phyloP scores from a whole-genome alignment of 495 filamentous ascomycete species.

The Talaromyces proteolyticus region DNA sequence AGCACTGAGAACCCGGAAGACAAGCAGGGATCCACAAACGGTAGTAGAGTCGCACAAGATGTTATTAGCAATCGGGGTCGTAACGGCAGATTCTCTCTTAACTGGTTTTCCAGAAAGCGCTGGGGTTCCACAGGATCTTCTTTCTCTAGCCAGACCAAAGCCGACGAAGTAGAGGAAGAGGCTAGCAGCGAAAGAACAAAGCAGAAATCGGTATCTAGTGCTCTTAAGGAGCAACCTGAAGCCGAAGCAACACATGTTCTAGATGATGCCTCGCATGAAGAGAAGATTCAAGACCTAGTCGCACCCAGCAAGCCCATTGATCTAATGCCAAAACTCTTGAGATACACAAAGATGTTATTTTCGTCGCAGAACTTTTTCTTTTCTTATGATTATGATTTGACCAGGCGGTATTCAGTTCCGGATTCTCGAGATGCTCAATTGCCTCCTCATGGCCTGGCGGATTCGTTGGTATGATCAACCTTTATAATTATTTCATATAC shows the following conservation, averaged over 20 bases:
- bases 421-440: conserved; percentile 30
- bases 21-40: no score
- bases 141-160: not conserved
- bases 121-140: conserved; percentile 51
- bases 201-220: not conserved
- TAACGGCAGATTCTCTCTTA: conserved; percentile 82
- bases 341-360: conserved; percentile 75
- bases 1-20: conserved; percentile 16
- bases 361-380: conserved; percentile 83
- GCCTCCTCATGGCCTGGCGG: conserved; percentile 66
- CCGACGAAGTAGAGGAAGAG: not conserved
- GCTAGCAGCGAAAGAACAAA: not conserved
- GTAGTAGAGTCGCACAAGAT: conserved; percentile 72
- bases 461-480: conserved; percentile 53
- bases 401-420: conserved; percentile 52
- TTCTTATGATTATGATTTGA: conserved; percentile 88
- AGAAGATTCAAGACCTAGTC: conserved; percentile 22
- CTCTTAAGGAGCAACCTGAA: not conserved
- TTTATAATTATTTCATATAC: not conserved
- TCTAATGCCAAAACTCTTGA: conserved; percentile 79
- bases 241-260: conserved; percentile 9
- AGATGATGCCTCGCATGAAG: conserved; percentile 20
- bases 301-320: conserved; percentile 21
- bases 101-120: conserved; percentile 81
- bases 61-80: conserved; percentile 70